phyloP scores from a whole-genome alignment of 805 yeast species.

The Diddensiella transvaalensis region DNA sequence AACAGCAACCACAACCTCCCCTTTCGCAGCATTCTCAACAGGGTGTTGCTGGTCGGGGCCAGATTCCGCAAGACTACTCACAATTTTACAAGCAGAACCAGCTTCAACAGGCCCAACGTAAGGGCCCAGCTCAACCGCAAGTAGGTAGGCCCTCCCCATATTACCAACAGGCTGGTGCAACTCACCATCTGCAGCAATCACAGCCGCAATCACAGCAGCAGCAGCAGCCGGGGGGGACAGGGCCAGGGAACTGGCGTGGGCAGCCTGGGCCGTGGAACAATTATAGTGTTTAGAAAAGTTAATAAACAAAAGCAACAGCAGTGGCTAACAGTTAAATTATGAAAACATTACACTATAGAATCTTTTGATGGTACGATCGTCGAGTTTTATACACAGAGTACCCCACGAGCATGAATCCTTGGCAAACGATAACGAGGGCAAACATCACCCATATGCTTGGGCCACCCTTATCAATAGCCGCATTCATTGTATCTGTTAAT shows the following conservation, averaged over 20 bases:
- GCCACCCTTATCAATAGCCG: conserved; percentile 27
- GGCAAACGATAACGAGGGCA: conserved; percentile 24
- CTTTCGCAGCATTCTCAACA: not conserved
- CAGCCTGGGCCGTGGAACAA: conserved; percentile 26
- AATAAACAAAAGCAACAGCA: not conserved
- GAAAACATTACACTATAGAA: conserved; percentile 1
- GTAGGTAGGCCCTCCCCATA: not conserved
- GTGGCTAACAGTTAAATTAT: conserved; percentile 1
- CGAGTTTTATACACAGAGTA: conserved; percentile 30
- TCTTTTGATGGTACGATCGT: conserved; percentile 24
- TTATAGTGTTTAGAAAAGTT: conserved; percentile 7
- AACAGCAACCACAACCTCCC: not conserved
- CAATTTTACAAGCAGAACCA: conserved; percentile 6
- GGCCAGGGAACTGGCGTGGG: conserved; percentile 19
- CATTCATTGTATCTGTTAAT: conserved; percentile 26
- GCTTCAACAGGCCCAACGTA: conserved; percentile 7
- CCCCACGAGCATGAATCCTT: conserved; percentile 28
- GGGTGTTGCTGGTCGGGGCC: not conserved
- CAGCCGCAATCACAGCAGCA: conserved; percentile 24
- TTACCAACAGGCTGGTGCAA: not conserved
- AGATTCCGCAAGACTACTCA: not conserved
- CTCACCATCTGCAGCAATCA: conserved; percentile 23
- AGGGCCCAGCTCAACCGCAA: not conserved
- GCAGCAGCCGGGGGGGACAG: conserved; percentile 9
- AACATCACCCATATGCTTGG: conserved; percentile 28